Evolutionary conservation across 73 alveolate genomes (phyloP), one percentile per base, ranked within the genome.

Genomic region (Blepharisma stoltei): DNA sequence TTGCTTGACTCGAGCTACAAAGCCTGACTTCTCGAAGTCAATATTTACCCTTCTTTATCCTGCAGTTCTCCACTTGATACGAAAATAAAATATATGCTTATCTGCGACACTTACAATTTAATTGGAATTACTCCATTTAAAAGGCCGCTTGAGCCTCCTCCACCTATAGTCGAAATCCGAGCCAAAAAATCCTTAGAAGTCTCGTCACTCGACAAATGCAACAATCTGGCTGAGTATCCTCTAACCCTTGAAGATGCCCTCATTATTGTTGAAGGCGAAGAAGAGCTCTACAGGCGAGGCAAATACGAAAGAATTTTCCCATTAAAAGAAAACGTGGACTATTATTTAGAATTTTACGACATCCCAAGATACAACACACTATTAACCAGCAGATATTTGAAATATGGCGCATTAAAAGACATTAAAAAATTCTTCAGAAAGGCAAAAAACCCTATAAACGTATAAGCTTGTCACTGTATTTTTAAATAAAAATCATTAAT

Each of bases 21-120:
- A 55, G 98, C 99, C 25, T 92, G 97, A 98, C 87, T 95, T n/a
- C 75, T 95, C 55, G 99, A 95, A 85, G 96, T 95, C 37, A 95
- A 95, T 83, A 90, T 93, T 50, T 85, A 92, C 71, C 99, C 99
- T 25, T 88, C 97, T 11, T 82, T 95, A 27, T 88, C 93, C 55
- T 81, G 93, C 67, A 67, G 96, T 50, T 81, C 97, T 76, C 93
- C 96, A 20, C 60, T 83, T 4, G 98, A 94, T 86, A 82, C 87
- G 43, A 70, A 84, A 79, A 85, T 92, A 7, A 96, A 96, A 75
- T 91, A 95, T 11, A 84, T 75, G 78, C 90, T 92, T 47, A 75
- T 95, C 48, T 77, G 95, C 37, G 97, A 90, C 81, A 85, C 87
- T 43, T 85, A 88, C 54, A 82, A 89, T 79, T 66, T 92, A 25